Evolutionary conservation across 805 yeast species (phyloP), one percentile per base, ranked within the genome.

Genomic region (Metschnikowia continentalis): DNA sequence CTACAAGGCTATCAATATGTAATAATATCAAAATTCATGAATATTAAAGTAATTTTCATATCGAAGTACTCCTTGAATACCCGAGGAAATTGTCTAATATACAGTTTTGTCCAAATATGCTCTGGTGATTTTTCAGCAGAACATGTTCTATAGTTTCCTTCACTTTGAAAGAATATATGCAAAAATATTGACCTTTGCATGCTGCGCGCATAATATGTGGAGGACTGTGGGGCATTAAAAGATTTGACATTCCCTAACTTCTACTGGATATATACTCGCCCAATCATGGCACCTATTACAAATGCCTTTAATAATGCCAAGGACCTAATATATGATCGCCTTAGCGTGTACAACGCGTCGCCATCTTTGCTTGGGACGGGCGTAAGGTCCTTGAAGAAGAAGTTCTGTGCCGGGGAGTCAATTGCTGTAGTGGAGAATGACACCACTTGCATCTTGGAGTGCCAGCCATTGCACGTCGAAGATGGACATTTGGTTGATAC

Each of bases 401-500:
- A 54, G 45, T 64, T 53, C 46, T 14, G 42, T 22, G 38, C 50
- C 11, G 60, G 63, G 11, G 57, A 57, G 19, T 43, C 49, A 3
- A 42, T 55, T 20, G 17, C 51, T 26, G 46, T 33, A 39, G 53
- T 38, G 46, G 54, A 47, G 37, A 47, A 15, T 42, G 47, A 40
- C 36, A 42, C 46, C n/a, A n/a, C 36, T 5, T 47, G 51, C 10
- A 47, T 62, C 7, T 33, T 58, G 44, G 57, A 55, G 26, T 64
- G 68, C 33, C 50, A 55, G 44, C 66, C 63, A 35, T 55, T 65
- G 23, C 57, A 55, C 17, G 55, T 76, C 1, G 82, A 81, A 48
- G 54, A 71, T 22, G 96, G 94, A 4, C 72, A 78, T 52, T 82
- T 91, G 63, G 68, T 80, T 2, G 74, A 71, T 50, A 81, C 82